Conservation (phyloP, 495 filamentous ascomycete species). For the Penicillium samsonianum region DNA sequence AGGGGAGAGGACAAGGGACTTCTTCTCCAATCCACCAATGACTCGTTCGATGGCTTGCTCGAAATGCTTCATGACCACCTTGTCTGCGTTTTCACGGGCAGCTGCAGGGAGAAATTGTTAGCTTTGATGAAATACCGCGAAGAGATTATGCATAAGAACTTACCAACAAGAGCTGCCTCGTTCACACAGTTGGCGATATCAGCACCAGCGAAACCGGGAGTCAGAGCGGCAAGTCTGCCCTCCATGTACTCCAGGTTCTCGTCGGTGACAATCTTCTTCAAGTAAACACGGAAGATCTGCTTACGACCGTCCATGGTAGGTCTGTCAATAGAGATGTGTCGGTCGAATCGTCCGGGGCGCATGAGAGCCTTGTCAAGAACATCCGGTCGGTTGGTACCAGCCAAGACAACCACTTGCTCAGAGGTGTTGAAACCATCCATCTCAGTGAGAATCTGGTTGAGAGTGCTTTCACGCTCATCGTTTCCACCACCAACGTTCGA, state of each 20-base stretch:
- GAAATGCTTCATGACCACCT: conserved; percentile 84
- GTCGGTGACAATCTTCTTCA: conserved; percentile 86
- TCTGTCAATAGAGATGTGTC: conserved; percentile 89
- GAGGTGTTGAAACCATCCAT: conserved; percentile 99
- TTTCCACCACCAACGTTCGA: conserved; percentile 82
- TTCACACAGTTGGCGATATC: conserved; percentile 99
- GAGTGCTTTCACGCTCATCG: conserved; percentile 92
- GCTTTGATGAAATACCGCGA: conserved; percentile 15
- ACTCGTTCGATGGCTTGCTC: conserved; percentile 97
- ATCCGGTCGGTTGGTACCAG: conserved; percentile 93
- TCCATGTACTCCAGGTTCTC: conserved; percentile 85
- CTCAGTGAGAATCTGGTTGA: conserved; percentile 97
- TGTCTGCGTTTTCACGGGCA: conserved; percentile 74
- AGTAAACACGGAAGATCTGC: conserved; percentile 92
- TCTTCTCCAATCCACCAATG: conserved; percentile 93
- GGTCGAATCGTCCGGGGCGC: conserved; percentile 94
- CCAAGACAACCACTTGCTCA: conserved; percentile 97
- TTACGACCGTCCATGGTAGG: conserved; percentile 96
- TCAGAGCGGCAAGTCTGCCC: conserved; percentile 85
- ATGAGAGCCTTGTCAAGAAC: conserved; percentile 93
- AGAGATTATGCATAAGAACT: conserved; percentile 33
- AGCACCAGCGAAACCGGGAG: conserved; percentile 93
- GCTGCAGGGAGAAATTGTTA: conserved; percentile 54
- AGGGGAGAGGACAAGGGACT: conserved; percentile 86
- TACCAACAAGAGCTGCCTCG: conserved; percentile 95